phyloP scores from a whole-genome alignment of 116 monocot species.

The Iris pallida region DNA sequence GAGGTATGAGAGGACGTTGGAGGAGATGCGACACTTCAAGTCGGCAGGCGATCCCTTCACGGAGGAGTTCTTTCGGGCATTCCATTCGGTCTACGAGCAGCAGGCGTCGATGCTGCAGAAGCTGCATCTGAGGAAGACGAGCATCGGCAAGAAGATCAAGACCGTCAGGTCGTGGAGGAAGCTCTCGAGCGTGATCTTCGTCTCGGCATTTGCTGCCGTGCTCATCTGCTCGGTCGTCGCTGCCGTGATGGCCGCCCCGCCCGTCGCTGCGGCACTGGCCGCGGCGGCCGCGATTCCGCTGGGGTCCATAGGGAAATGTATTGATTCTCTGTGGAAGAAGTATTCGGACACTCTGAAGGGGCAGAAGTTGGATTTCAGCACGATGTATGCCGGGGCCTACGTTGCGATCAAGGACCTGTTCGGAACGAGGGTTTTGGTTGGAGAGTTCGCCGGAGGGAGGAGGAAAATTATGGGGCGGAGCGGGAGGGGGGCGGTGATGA shows the following conservation, averaged over 20 bases:
- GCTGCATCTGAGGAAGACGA: too few relatives aligned
- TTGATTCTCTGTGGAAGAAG: conserved; percentile 68
- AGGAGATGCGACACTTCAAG: conserved; percentile 58
- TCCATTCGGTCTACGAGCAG: conserved; percentile 46
- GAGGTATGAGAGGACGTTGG: conserved; percentile 46
- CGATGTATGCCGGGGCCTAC: conserved; percentile 68
- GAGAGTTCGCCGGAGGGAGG: too few relatives aligned
- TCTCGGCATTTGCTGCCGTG: too few relatives aligned
- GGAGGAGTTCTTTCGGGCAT: conserved; percentile 49
- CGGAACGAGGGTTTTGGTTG: conserved; percentile 50
- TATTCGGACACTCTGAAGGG: conserved; percentile 59
- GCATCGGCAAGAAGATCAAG: too few relatives aligned
- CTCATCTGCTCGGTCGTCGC: too few relatives aligned
- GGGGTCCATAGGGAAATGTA: conserved; percentile 91
- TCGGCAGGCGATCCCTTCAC: conserved; percentile 54
- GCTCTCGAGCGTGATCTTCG: too few relatives aligned
- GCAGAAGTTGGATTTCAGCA: conserved; percentile 59
- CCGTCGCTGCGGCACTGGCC: too few relatives aligned
- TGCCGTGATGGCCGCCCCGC: too few relatives aligned
- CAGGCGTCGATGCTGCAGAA: conserved; percentile 54
- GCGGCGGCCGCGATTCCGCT: conserved; percentile 61
- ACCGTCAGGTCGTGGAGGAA: too few relatives aligned
- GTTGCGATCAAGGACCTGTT: conserved; percentile 78
- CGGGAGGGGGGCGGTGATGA: too few relatives aligned
- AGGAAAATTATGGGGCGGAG: too few relatives aligned